A percentile compares a stretch with the other conserved stretches of the same genome.
These are phyloP conservation scores for Neopestalotiopsis rosae DNA, from an alignment of 2,329 filamentous ascomycete species.

Conservation along the genomic window DNA sequence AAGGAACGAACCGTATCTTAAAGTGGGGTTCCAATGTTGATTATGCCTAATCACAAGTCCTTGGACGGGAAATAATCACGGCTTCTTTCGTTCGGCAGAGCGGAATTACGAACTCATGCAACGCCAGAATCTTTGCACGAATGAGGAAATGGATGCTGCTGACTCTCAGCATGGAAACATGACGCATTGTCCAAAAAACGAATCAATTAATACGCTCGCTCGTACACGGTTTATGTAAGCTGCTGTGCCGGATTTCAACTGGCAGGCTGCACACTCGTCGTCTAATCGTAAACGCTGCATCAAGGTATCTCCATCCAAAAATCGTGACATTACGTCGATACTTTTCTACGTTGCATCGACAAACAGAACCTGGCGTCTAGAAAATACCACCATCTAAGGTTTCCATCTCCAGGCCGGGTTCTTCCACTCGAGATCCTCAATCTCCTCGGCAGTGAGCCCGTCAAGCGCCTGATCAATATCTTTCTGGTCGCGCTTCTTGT, in stretches of 20 bases:
- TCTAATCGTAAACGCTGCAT: no score
- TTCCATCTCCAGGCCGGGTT: slow-evolving; percentile 10
- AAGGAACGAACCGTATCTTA: not conserved
- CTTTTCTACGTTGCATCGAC: not conserved
- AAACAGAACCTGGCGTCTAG: not conserved
- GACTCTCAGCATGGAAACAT: not conserved
- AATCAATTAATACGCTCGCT: not conserved
- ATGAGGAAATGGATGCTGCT: not conserved
- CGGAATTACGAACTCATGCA: not conserved
- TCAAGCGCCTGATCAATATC: slow-evolving; percentile 6
- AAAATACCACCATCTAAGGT: not conserved
- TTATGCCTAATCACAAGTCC: not conserved
- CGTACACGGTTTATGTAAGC: not conserved
- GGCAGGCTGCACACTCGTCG: no score
- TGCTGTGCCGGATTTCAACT: no score
- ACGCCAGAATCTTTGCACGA: not conserved
- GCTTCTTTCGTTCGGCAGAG: no score
- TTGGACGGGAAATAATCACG: not conserved
- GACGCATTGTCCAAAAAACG: slow-evolving; percentile 1
- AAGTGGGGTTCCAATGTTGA: not conserved
- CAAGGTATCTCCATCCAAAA: no score
- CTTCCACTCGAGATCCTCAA: slow-evolving; percentile 11
- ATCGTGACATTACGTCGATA: not conserved
- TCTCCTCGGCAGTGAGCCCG: slow-evolving; percentile 1
- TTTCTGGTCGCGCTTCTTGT: slow-evolving; percentile 7